Evolutionary conservation across 176 grass and related monocot species (phyloP).

Genomic region (Cenchrus americanus): DNA sequence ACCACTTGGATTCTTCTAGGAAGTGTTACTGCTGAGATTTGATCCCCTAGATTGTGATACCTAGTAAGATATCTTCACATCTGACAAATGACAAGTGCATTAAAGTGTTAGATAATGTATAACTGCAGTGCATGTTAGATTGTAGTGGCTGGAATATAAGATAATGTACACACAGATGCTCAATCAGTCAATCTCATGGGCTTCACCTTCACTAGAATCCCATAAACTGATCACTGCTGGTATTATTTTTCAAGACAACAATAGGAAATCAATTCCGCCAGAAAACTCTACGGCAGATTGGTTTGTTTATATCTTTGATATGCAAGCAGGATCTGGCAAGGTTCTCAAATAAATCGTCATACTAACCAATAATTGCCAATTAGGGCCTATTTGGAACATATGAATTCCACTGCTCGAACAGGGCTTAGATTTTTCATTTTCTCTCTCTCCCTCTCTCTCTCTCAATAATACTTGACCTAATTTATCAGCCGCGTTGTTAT

Average conservation of each 20-base stretch:
- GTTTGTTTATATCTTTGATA: background rate
- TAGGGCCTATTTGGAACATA: background rate
- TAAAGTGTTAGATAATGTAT: background rate
- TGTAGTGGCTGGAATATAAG: background rate
- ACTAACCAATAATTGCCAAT: background rate
- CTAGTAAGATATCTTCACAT: background rate
- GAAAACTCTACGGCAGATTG: background rate
- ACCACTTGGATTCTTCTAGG: background rate
- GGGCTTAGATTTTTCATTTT: too few relatives aligned
- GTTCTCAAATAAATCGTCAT: background rate
- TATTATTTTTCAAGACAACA: constrained; percentile 31
- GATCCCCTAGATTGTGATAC: background rate
- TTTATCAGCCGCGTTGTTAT: background rate
- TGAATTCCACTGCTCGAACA: too few relatives aligned
- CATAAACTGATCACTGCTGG: background rate
- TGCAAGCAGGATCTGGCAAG: background rate
- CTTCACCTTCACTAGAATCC: background rate
- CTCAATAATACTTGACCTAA: background rate
- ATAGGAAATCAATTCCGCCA: background rate
- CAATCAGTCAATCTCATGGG: background rate
- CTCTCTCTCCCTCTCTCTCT: background rate
- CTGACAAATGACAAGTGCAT: background rate
- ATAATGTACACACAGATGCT: constrained; percentile 25
- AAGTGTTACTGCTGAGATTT: background rate
- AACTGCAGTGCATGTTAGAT: background rate